Evolutionary conservation across 805 yeast species (phyloP).

Genomic region (Metschnikowia lochheadii): DNA sequence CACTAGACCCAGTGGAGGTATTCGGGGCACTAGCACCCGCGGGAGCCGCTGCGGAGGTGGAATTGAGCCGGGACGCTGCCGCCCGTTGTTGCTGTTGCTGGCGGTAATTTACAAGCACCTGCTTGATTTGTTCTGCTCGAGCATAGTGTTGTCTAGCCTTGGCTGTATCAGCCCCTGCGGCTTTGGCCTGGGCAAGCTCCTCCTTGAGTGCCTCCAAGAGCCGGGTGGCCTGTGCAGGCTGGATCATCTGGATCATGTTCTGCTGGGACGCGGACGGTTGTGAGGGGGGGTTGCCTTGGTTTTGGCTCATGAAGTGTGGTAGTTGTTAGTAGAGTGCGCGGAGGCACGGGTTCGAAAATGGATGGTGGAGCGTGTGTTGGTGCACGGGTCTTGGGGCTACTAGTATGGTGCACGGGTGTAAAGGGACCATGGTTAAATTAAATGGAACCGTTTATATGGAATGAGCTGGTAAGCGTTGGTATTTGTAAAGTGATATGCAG

Average conservation of each 20-base stretch:
- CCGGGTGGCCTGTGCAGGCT: slow-evolving; percentile 53
- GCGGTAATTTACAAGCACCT: slow-evolving; percentile 53
- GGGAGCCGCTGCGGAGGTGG: not conserved
- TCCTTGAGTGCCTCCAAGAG: slow-evolving; percentile 55
- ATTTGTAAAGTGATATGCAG: no score
- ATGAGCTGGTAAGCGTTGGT: no score
- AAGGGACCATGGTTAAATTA: no score
- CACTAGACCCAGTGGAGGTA: no score
- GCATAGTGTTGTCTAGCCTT: slow-evolving; percentile 60
- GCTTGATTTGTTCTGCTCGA: slow-evolving; percentile 62
- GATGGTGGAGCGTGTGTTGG: not conserved
- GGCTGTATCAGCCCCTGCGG: slow-evolving; percentile 43
- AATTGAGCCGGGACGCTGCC: slow-evolving; percentile 10
- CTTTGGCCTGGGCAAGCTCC: slow-evolving; percentile 57
- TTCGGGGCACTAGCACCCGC: not conserved
- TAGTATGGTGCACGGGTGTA: not conserved
- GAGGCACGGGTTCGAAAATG: slow-evolving; percentile 6
- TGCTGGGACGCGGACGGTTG: slow-evolving; percentile 12
- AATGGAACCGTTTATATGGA: no score
- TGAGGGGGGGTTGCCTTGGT: slow-evolving; percentile 3
- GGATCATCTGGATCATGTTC: slow-evolving; percentile 23
- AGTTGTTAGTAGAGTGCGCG: not conserved
- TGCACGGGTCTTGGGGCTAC: not conserved
- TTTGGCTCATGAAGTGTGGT: slow-evolving; percentile 15
- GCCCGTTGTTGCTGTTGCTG: slow-evolving; percentile 44